A percentile compares a stretch with the other conserved stretches of the same genome.
phyloP scores from a whole-genome alignment of 345 rosid genomes.

The Eucalyptus pauciflora region DNA sequence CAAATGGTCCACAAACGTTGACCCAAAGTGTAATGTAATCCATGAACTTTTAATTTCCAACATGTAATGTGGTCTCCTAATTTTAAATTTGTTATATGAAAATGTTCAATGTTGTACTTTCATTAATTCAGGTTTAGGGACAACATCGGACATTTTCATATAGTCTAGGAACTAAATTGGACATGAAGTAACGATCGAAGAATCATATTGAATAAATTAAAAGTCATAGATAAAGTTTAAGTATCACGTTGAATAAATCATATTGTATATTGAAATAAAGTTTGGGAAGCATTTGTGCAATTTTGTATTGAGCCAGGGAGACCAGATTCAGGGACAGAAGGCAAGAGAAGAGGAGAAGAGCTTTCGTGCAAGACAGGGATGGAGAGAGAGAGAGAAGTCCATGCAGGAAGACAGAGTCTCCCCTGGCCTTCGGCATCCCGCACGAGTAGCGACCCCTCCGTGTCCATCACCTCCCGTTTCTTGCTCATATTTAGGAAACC shows the following conservation, averaged over 20 bases:
- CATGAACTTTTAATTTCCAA: too few species aligned
- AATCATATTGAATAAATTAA: accelerated
- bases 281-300: neutral
- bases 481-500: neutral
- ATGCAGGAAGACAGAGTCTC: neutral
- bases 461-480: neutral
- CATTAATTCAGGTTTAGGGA: neutral
- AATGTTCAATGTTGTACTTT: accelerated
- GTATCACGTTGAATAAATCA: too few species aligned
- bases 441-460: neutral
- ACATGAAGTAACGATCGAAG: accelerated
- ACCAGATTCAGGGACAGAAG: neutral
- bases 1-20: too few species aligned
- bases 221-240: too few species aligned
- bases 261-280: neutral
- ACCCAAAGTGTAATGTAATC: too few species aligned
- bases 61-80: too few species aligned
- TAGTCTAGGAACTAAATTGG: too few species aligned
- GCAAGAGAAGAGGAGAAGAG: neutral
- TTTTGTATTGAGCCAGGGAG: neutral
- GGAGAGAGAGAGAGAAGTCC: neutral
- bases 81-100: too few species aligned
- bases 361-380: neutral
- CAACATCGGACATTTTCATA: neutral
- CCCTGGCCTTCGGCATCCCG: slow-evolving; percentile 5